Conservation (phyloP, 2,329 filamentous ascomycete genomes). For the Sarocladium kiliense region DNA sequence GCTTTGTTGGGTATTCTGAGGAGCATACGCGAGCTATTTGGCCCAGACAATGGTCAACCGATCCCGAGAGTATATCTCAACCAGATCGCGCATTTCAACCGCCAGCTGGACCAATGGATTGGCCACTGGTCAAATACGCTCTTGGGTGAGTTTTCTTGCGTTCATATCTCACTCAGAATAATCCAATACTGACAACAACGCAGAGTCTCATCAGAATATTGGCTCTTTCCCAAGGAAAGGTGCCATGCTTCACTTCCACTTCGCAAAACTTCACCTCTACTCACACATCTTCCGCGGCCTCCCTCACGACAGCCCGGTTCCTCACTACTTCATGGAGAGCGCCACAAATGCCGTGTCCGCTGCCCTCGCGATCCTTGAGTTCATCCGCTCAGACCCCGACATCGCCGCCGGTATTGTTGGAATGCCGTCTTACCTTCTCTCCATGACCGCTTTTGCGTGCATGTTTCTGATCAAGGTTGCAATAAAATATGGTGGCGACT, state of each 20-base stretch:
- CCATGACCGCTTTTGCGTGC: conserved; percentile 48
- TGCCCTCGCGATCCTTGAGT: conserved; percentile 37
- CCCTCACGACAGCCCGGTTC: conserved; percentile 25
- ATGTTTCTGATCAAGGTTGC: conserved; percentile 46
- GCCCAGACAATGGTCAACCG: conserved; percentile 46
- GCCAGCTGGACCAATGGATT: conserved; percentile 32
- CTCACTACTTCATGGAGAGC: conserved; percentile 28
- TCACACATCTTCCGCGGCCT: conserved; percentile 35
- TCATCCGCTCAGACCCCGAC: conserved; percentile 36
- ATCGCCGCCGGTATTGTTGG: conserved; percentile 34
- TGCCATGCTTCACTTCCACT: conserved; percentile 35
- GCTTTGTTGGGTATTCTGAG: conserved; percentile 53
- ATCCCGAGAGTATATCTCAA: conserved; percentile 45
- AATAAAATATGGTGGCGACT: conserved; percentile 32
- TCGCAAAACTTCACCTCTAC: conserved; percentile 36
- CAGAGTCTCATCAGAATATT: conserved; percentile 34
- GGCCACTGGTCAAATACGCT: conserved; percentile 27
- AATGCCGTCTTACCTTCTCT: conserved; percentile 46
- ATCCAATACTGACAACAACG: not conserved
- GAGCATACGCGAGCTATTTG: conserved; percentile 49
- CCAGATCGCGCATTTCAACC: conserved; percentile 31
- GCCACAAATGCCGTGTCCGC: conserved; percentile 28
- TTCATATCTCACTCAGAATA: no score
- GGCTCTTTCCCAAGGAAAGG: conserved; percentile 35
- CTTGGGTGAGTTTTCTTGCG: conserved; percentile 18